Evolutionary conservation across 768 basidiomycete genomes (phyloP).

Genomic region (Cubamyces sp.): DNA sequence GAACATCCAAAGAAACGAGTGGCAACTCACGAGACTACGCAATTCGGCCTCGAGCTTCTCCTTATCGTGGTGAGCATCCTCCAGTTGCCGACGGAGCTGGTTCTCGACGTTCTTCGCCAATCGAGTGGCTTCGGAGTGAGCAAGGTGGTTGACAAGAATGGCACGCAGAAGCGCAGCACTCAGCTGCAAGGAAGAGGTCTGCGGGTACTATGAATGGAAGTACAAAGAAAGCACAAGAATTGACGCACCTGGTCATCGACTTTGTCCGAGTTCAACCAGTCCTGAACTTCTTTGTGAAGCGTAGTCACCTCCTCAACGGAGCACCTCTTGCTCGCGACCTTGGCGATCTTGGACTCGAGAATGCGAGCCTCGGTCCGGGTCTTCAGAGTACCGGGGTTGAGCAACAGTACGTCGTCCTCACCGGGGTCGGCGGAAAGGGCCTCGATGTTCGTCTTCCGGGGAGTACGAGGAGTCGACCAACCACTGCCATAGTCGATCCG

Average conservation of each 20-base stretch:
- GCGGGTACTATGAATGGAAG: conserved; percentile 18
- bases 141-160: conserved; percentile 80
- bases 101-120: conserved; percentile 64
- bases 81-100: conserved; percentile 64
- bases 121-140: conserved; percentile 79
- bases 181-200: conserved; percentile 72
- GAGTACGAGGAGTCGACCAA: conserved; percentile 65
- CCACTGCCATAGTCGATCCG: conserved; percentile 77
- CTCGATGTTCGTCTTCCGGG: conserved; percentile 49
- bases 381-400: conserved; percentile 31
- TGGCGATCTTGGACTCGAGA: conserved; percentile 78
- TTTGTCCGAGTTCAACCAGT: conserved; percentile 70
- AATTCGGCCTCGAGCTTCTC: conserved; percentile 70
- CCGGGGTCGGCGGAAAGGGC: conserved; percentile 45
- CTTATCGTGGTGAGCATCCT: conserved; percentile 61
- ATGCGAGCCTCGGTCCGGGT: conserved; percentile 59
- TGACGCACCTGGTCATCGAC: conserved; percentile 64
- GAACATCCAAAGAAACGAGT: background rate
- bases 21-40: conserved; percentile 58
- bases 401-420: conserved; percentile 35
- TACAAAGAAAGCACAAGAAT: background rate
- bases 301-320: conserved; percentile 83
- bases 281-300: conserved; percentile 78
- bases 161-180: conserved; percentile 81
- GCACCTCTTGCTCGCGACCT: conserved; percentile 82